Evolutionary conservation across 768 basidiomycete genomes (phyloP).

Genomic region (Leccinum variicolor): DNA sequence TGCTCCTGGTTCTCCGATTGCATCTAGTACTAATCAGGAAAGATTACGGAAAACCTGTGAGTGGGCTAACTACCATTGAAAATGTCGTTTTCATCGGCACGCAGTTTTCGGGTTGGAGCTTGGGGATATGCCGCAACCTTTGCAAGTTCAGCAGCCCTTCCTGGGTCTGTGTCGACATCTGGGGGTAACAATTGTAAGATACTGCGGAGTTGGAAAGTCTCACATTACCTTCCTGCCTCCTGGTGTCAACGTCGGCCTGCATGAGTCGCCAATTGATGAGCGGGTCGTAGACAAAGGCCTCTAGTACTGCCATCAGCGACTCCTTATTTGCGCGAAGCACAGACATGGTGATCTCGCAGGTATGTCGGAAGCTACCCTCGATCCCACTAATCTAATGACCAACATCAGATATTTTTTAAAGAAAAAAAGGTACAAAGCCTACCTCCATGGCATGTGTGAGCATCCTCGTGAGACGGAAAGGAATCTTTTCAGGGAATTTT

Average conservation of each 20-base stretch:
- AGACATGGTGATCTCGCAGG: slow-evolving; percentile 97
- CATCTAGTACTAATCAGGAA: slow-evolving; percentile 26
- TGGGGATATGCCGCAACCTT: slow-evolving; percentile 72
- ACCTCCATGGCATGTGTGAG: slow-evolving; percentile 99
- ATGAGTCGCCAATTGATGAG: slow-evolving; percentile 96
- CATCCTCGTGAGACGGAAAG: slow-evolving; percentile 98
- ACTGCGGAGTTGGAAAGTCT: slow-evolving; percentile 1
- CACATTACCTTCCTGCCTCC: slow-evolving; percentile 62
- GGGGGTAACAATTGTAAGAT: background rate
- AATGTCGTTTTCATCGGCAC: slow-evolving; percentile 92
- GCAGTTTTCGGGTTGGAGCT: slow-evolving; percentile 75
- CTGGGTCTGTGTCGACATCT: slow-evolving; percentile 48
- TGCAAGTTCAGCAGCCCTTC: slow-evolving; percentile 57
- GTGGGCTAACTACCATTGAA: slow-evolving; percentile 64
- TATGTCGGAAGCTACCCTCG: slow-evolving; percentile 93
- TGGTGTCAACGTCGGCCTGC: slow-evolving; percentile 74
- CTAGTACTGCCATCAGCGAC: slow-evolving; percentile 97
- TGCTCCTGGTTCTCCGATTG: slow-evolving; percentile 52
- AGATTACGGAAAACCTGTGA: background rate
- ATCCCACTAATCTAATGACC: slow-evolving; percentile 87
- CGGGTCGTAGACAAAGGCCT: slow-evolving; percentile 98
- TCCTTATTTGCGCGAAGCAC: slow-evolving; percentile 97
- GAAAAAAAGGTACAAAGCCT: slow-evolving; percentile 13
- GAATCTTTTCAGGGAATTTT: slow-evolving; percentile 98
- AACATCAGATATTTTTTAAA: background rate